Conservation (phyloP, 345 rosid species). For the Lumnitzera littorea region DNA sequence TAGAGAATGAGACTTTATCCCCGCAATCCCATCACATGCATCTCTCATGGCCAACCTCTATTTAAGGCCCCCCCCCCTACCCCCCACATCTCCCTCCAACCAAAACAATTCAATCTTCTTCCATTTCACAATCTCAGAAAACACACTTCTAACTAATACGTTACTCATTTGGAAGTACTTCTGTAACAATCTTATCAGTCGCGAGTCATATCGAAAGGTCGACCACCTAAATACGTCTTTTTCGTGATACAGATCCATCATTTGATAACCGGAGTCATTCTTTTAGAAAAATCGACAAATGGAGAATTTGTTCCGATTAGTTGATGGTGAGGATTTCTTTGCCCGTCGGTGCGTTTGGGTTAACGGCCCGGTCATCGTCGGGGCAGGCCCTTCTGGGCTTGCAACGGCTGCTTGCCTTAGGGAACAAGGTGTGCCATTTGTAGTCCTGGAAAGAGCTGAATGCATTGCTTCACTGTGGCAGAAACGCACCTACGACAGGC, state of each 20-base stretch:
- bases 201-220: no score
- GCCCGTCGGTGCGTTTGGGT: slow-evolving; percentile 28
- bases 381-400: slow-evolving; percentile 37
- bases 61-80: neutral
- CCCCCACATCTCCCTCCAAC: slow-evolving; percentile 2
- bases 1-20: neutral
- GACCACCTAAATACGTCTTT: no score
- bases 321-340: slow-evolving; percentile 5
- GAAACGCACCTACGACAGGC: slow-evolving; percentile 40
- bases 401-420: slow-evolving; percentile 37
- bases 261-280: neutral
- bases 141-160: neutral
- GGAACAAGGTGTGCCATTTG: slow-evolving; percentile 40
- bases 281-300: neutral
- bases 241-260: no score
- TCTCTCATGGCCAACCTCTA: neutral
- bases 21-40: slow-evolving; percentile 1
- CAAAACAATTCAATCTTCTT: slow-evolving; percentile 4
- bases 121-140: neutral
- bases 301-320: slow-evolving; percentile 10
- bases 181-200: no score
- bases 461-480: slow-evolving; percentile 50
- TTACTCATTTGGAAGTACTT: no score
- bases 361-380: slow-evolving; percentile 37
- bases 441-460: slow-evolving; percentile 35